Evolutionary conservation across 352 stramenopile genomes (phyloP), one percentile per base, ranked within the genome.

Genomic region (Phytophthora agathidicida): DNA sequence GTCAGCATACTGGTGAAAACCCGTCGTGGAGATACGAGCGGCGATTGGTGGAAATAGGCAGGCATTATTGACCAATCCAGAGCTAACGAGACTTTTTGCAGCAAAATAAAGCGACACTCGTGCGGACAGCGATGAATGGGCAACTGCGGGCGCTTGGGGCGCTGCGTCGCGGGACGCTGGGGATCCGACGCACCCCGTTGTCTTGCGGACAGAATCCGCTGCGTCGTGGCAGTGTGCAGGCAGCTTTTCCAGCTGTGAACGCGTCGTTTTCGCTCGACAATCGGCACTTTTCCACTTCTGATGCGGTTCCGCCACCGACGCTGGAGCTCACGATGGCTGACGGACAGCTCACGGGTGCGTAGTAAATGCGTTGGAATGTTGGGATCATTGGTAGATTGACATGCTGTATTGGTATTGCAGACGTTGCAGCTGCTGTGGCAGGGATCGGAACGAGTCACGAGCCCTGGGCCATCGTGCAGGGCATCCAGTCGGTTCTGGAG

Each of bases 401-500:
- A 17, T 42, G 6, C 3, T 36, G 13, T 9, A 10, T 28, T 7
- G n/a, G 26, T 39, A 32, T 13, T 49, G 20, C 22, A 83, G 71
- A 81, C 20, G 60, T 66, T 9, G 64, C 64, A 4, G 50, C 64
- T 32, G 60, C 51, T 23, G 70, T 68, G 13, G 38, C 57, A n/a
- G 55, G 50, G 3, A 61, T 22, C 7, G 36, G 51, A 9, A 58
- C 64, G 8, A 49, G 61, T 14, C n/a, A 66, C n/a, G 74, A 83
- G 36, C 64, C 71, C 14, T 81, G 57, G 71, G 58, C 49, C 13
- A 35, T 91, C 9, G 80, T 93, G 10, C 77, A 91, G 41, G 73
- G 56, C 20, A 76, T 87, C 36, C 83, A 93, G 44, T 61, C 71
- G 16, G 41, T 74, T 37, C 71, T 93, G 20, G 83, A 93, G 36